phyloP scores from a whole-genome alignment of 2,329 filamentous ascomycete species.

The Pestalotiopsis sp. region DNA sequence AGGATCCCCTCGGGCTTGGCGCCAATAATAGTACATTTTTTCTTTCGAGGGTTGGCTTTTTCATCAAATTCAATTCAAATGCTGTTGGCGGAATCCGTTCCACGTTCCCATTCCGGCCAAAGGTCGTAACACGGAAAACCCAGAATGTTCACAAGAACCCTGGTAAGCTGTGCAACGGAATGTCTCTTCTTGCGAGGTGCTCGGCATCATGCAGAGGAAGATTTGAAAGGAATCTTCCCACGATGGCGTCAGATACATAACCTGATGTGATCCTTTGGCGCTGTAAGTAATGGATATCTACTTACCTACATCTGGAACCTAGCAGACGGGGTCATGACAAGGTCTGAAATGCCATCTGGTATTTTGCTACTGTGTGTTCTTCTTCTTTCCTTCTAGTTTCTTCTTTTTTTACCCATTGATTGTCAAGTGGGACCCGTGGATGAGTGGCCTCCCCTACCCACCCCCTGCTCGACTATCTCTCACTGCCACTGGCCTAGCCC shows the following conservation, averaged over 20 bases:
- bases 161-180: too few relatives aligned
- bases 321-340: not conserved
- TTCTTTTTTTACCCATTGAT: not conserved
- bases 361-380: not conserved
- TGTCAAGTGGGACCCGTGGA: not conserved
- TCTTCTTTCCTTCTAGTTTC: not conserved
- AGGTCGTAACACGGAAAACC: too few relatives aligned
- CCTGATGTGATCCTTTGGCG: not conserved
- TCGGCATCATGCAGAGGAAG: not conserved
- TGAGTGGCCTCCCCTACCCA: not conserved
- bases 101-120: too few relatives aligned
- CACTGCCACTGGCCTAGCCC: constrained; percentile 6
- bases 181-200: too few relatives aligned
- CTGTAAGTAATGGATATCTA: not conserved
- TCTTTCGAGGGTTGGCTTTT: not conserved
- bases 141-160: too few relatives aligned
- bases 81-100: not conserved
- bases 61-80: not conserved
- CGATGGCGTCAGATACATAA: not conserved
- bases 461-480: not conserved
- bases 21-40: not conserved
- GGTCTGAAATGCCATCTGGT: not conserved
- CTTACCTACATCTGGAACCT: not conserved
- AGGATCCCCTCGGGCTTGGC: constrained; percentile 1
- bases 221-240: not conserved